These are phyloP conservation scores for Ceriops zippeliana DNA, from an alignment of 345 rosid species.

Conservation along the genomic window DNA sequence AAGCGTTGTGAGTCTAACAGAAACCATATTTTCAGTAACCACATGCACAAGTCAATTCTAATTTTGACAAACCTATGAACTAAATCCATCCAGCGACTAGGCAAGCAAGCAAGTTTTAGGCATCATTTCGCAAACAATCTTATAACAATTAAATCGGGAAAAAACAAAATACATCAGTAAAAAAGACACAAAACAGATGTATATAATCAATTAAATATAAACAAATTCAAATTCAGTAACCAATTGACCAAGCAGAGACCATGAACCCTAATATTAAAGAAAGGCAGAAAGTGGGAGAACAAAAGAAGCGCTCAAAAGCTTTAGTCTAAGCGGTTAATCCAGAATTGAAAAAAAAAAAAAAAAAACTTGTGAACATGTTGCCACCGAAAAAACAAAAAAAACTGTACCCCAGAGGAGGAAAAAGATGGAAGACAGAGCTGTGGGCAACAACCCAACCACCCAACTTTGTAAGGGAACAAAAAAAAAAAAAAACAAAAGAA, in stretches of 20 bases:
- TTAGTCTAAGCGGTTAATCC: not conserved
- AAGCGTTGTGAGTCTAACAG: no score
- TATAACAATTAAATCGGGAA: no score
- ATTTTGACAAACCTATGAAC: not conserved
- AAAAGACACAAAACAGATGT: not conserved
- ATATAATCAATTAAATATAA: not conserved
- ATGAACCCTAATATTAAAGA: slow-evolving; percentile 29
- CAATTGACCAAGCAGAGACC: not conserved
- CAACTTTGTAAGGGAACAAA: no score
- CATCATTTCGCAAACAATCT: no score
- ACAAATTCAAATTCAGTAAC: not conserved
- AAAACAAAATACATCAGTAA: not conserved
- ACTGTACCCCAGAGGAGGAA: no score
- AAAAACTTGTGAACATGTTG: not conserved
- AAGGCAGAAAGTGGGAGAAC: not conserved
- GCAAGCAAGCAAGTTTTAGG: no score
- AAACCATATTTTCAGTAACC: not conserved
- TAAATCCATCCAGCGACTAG: not conserved
- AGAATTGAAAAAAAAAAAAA: not conserved
- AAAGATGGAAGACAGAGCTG: no score
- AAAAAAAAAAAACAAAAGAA: no score
- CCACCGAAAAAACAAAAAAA: no score
- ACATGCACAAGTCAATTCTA: not conserved
- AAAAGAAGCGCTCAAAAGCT: no score
- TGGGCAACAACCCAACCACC: no score